Percentiles rank a stretch among this genome's conserved stretches.
Evolutionary conservation across 164 flowering plant genomes (phyloP).

Genomic region (Magnolia kwangsiensis): DNA sequence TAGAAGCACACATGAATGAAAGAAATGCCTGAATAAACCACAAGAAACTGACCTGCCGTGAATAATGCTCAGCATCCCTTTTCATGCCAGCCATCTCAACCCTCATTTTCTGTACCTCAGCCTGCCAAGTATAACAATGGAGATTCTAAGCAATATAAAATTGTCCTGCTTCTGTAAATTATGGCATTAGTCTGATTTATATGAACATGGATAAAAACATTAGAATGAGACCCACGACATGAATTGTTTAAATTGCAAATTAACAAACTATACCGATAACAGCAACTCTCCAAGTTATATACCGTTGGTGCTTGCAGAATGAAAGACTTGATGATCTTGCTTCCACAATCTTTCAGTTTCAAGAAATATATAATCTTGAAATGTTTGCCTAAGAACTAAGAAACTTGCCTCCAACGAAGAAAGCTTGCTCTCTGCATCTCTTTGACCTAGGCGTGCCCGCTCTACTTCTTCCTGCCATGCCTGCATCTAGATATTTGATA

Average conservation of each 20-base stretch:
- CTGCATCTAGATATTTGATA: slow-evolving; percentile 53
- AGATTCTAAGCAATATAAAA: neutral
- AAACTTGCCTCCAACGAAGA: slow-evolving; percentile 76
- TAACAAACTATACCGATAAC: neutral
- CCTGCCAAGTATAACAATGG: slow-evolving; percentile 38
- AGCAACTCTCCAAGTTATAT: neutral
- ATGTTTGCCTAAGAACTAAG: slow-evolving; percentile 4
- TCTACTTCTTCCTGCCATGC: slow-evolving; percentile 99
- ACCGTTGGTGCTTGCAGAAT: neutral
- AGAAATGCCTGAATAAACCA: neutral
- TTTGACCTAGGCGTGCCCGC: slow-evolving; percentile 92
- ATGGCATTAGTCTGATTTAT: neutral
- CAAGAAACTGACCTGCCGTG: slow-evolving; percentile 63
- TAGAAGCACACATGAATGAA: neutral
- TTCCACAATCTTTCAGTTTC: neutral
- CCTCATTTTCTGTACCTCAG: slow-evolving; percentile 91
- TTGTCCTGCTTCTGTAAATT: neutral
- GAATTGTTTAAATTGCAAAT: neutral
- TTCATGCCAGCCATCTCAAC: slow-evolving; percentile 99
- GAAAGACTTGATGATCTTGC: neutral
- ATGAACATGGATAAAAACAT: neutral
- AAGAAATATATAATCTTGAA: neutral
- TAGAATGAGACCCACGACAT: neutral
- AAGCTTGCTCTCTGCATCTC: slow-evolving; percentile 92
- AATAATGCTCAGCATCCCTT: slow-evolving; percentile 99